These are phyloP conservation scores for Alloteropsis semialata DNA, from an alignment of 176 grass and related monocot species.

Conservation along the genomic window DNA sequence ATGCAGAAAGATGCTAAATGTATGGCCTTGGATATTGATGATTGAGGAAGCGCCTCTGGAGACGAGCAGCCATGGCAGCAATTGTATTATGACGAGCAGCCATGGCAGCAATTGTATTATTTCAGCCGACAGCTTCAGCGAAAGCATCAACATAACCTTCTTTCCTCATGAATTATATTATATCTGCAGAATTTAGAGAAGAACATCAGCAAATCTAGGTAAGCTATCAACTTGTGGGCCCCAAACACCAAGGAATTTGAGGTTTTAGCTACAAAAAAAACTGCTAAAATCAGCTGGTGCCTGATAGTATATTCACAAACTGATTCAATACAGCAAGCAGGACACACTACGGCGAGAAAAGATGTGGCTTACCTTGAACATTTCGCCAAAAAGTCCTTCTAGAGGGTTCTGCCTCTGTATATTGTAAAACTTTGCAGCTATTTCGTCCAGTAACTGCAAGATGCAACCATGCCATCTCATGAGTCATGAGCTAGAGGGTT, in stretches of 20 bases:
- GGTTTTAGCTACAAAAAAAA: not conserved
- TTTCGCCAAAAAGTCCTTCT: slow-evolving; percentile 91
- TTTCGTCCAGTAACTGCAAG: slow-evolving; percentile 90
- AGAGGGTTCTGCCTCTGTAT: slow-evolving; percentile 61
- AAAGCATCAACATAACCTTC: not conserved
- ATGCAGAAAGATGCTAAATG: slow-evolving; percentile 1
- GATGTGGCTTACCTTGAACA: slow-evolving; percentile 73
- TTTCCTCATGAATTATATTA: slow-evolving; percentile 24
- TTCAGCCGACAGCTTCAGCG: not conserved
- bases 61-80: not conserved
- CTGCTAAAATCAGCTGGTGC: not conserved
- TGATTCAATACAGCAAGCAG: not conserved
- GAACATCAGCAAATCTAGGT: not conserved
- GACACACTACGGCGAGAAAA: not conserved
- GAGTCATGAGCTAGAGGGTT: slow-evolving; percentile 53
- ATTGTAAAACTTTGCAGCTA: slow-evolving; percentile 86
- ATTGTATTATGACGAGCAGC: slow-evolving; percentile 24
- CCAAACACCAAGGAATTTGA: not conserved
- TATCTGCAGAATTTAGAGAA: slow-evolving; percentile 28
- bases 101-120: slow-evolving; percentile 16
- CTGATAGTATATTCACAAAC: not conserved
- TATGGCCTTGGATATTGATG: slow-evolving; percentile 11
- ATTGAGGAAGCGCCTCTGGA: not conserved
- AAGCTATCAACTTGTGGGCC: not conserved
- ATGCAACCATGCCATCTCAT: slow-evolving; percentile 16